Conservation (phyloP, 495 filamentous ascomycete genomes). For the Aspergillus nidulans region DNA sequence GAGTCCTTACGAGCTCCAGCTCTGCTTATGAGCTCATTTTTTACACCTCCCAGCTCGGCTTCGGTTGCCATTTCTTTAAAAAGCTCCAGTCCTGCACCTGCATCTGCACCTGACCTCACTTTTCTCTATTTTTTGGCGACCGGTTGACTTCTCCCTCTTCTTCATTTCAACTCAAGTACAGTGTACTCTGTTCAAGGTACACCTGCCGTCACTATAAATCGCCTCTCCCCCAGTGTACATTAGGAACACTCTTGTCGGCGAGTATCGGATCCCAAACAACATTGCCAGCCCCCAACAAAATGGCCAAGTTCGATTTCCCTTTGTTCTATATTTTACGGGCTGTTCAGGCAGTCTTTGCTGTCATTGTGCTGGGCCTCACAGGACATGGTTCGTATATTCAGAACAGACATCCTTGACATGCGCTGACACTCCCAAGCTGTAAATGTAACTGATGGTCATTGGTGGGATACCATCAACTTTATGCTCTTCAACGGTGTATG, state of each 20-base stretch:
- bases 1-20: neutral
- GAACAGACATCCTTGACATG: neutral
- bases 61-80: conserved; percentile 8
- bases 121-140: neutral
- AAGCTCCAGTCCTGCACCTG: conserved; percentile 7
- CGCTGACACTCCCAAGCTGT: conserved; percentile 27
- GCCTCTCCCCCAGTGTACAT: neutral
- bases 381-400: conserved; percentile 56
- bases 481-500: conserved; percentile 70
- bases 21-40: conserved; percentile 1
- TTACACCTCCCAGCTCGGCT: neutral
- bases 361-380: conserved; percentile 68
- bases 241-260: neutral
- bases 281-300: neutral
- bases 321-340: conserved; percentile 60
- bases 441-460: conserved; percentile 13
- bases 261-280: neutral
- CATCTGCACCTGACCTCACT: neutral
- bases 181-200: neutral
- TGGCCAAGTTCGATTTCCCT: conserved; percentile 21
- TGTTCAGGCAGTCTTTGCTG: conserved; percentile 58
- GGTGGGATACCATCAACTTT: conserved; percentile 52
- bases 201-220: neutral
- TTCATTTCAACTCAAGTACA: neutral
- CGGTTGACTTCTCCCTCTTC: neutral